Evolutionary conservation across 768 basidiomycete genomes (phyloP), one percentile per base, ranked within the genome.

Genomic region (Thelephora aurantiotincta): DNA sequence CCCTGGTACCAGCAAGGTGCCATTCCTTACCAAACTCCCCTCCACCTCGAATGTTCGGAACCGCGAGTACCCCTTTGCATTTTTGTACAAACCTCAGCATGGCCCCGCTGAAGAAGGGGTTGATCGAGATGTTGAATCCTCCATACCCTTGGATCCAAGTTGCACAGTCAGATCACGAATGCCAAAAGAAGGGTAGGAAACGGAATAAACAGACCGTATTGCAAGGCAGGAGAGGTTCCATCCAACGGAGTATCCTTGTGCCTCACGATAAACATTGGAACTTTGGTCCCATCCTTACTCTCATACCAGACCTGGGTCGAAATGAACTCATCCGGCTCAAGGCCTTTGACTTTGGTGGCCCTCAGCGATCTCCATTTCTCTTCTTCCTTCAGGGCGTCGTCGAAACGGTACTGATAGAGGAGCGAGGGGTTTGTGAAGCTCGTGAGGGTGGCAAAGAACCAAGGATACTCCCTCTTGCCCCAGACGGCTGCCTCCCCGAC

Each of bases 221-320:
- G 83, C 26, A 88, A 66, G 0, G 75, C 80, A 13, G 87, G 76
- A 0, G 85, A 84, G 0, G 78, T 80, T 13, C 86, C 86, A 51
- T 89, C 82, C 36, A 75, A 68, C 50, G 71, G 65, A 2, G 81
- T 84, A 34, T 68, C 71, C 59, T 81, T 80, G 58, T 83, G 84
- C 43, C 78, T 73, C 18, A 88, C 82, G 51, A 91, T 71, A 57
- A 88, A 90, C 87, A 91, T 89, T 1, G 88, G 88, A 33, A 91
- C 68, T 46, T 70, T 73, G 5, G 84, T 88, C 1, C 84, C 84
- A 56, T 90, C 88, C 60, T 81, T 83, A 62, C 78, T 79, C 16
- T 68, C 60, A 56, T 80, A 90, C 80, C 87, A 91, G 16, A 87
- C 81, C 64, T 90, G 87, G 49, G 72, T 70, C 30, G 77, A 67